Conservation (phyloP, 2,329 filamentous ascomycete genomes). For the Apiospora rasikravindrae region DNA sequence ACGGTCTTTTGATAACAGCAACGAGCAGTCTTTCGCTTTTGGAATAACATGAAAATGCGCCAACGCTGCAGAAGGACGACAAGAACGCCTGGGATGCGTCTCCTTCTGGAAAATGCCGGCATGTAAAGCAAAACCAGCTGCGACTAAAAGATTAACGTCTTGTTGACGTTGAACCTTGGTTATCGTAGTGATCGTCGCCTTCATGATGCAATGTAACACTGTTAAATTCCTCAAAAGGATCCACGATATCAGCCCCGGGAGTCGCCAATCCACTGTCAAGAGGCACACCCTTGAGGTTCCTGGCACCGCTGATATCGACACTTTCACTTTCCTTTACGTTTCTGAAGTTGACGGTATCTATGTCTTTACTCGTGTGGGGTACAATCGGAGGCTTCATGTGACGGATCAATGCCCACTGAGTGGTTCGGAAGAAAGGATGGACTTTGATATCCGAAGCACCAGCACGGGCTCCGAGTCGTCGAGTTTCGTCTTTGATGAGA, state of each 20-base stretch:
- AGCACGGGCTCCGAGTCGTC: slow-evolving; percentile 88
- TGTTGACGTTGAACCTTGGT: slow-evolving; percentile 33
- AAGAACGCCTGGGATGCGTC: neutral
- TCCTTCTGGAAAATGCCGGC: neutral
- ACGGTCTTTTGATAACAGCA: neutral
- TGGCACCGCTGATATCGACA: slow-evolving; percentile 77
- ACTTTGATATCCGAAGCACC: slow-evolving; percentile 96
- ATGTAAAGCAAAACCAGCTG: neutral
- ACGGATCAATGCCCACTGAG: slow-evolving; percentile 94
- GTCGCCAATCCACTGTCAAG: slow-evolving; percentile 86
- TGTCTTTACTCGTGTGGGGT: slow-evolving; percentile 84
- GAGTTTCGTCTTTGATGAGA: slow-evolving; percentile 96
- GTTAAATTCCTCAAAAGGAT: slow-evolving; percentile 99
- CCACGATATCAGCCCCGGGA: slow-evolving; percentile 73
- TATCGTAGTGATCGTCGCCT: slow-evolving; percentile 71
- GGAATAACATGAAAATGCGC: slow-evolving; percentile 1
- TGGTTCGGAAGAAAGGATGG: slow-evolving; percentile 94
- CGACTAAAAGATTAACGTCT: slow-evolving; percentile 26
- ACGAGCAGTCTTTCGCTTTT: slow-evolving; percentile 11
- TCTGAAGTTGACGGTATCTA: slow-evolving; percentile 96
- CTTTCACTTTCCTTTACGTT: slow-evolving; percentile 98
- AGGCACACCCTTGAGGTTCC: slow-evolving; percentile 75
- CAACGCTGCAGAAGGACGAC: slow-evolving; percentile 7
- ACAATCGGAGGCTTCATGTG: slow-evolving; percentile 99
- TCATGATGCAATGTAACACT: slow-evolving; percentile 97